Evolutionary conservation across 2,329 filamentous ascomycete genomes (phyloP).

Genomic region (Septoria petroselini): DNA sequence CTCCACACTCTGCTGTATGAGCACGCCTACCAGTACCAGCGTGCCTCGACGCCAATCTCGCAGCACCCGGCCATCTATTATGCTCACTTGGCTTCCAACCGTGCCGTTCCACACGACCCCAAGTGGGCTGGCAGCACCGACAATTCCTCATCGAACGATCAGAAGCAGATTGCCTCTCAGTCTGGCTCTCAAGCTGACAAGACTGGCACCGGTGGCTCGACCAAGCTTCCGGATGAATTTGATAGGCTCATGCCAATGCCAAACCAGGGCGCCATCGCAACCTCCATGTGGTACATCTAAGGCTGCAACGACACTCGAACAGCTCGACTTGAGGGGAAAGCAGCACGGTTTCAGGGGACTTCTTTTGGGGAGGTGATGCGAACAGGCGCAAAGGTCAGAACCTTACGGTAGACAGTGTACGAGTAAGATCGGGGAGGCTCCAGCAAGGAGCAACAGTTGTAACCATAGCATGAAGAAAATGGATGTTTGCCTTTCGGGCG

Average conservation of each 20-base stretch:
- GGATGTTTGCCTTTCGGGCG: slow-evolving; percentile 3
- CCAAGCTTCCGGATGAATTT: slow-evolving; percentile 31
- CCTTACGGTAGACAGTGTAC: not conserved
- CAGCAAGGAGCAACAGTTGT: slow-evolving; percentile 1
- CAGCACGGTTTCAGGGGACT: not conserved
- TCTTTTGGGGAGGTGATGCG: not conserved
- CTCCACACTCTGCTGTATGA: slow-evolving; percentile 90
- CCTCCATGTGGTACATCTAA: slow-evolving; percentile 52
- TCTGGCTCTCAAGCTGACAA: slow-evolving; percentile 23
- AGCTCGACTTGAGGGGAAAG: no score
- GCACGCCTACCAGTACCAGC: slow-evolving; percentile 88
- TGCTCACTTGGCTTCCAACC: slow-evolving; percentile 80
- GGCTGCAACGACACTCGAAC: not conserved
- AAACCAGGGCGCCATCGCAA: slow-evolving; percentile 41
- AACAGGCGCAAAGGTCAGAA: not conserved
- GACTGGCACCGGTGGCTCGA: slow-evolving; percentile 39
- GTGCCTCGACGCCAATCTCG: slow-evolving; percentile 89
- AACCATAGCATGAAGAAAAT: slow-evolving; percentile 10
- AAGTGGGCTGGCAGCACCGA: slow-evolving; percentile 34
- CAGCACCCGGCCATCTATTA: slow-evolving; percentile 91
- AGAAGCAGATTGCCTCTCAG: slow-evolving; percentile 22
- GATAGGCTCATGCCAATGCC: slow-evolving; percentile 43
- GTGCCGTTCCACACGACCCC: slow-evolving; percentile 72
- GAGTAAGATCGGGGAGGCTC: slow-evolving; percentile 1
- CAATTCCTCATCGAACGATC: slow-evolving; percentile 18